phyloP scores from a whole-genome alignment of 169 alveolate genomes.

The Sarcocystis neurona region DNA sequence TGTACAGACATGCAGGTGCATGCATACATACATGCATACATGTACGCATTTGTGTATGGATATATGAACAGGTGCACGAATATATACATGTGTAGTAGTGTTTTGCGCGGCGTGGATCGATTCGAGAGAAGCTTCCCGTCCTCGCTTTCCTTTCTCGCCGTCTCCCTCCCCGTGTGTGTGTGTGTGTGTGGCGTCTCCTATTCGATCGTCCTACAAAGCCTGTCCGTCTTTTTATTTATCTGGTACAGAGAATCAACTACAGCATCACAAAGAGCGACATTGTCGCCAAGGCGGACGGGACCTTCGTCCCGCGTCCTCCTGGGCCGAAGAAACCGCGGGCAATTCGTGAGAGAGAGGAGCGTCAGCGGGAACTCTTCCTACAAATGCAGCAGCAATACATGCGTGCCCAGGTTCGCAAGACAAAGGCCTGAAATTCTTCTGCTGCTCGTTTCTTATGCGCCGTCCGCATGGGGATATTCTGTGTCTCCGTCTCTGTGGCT shows the following conservation, averaged over 20 bases:
- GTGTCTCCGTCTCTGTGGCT: background rate
- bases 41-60: no score
- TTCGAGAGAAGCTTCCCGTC: no score
- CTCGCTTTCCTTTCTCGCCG: no score
- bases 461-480: conserved; percentile 51
- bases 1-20: no score
- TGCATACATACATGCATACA: no score
- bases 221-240: background rate
- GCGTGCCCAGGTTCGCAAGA: conserved; percentile 42
- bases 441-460: conserved; percentile 63
- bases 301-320: conserved; percentile 74
- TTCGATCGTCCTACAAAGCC: no score
- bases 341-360: conserved; percentile 76
- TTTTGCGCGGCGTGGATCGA: no score
- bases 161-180: background rate
- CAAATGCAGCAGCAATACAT: conserved; percentile 71
- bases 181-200: background rate
- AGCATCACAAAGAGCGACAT: conserved; percentile 80
- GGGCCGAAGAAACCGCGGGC: conserved; percentile 83
- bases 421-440: conserved; percentile 51
- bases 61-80: no score
- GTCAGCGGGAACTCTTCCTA: conserved; percentile 70
- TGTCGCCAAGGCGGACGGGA: conserved; percentile 78
- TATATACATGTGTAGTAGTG: no score
- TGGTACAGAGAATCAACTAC: conserved; percentile 73